These are phyloP conservation scores for Xylariaceae sp. DNA, from an alignment of 2,329 filamentous ascomycete genomes.

Conservation along the genomic window DNA sequence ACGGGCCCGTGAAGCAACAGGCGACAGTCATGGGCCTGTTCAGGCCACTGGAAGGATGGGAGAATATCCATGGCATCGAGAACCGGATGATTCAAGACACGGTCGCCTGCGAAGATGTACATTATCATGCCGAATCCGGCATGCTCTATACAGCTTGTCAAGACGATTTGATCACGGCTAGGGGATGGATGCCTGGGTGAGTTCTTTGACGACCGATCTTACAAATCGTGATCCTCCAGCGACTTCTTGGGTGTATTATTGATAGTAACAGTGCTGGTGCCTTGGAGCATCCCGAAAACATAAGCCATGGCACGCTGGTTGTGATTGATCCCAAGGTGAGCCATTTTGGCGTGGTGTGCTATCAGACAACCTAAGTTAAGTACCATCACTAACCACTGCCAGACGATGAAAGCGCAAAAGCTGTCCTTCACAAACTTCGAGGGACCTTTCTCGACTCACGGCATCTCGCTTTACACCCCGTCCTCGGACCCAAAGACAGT, in stretches of 20 bases:
- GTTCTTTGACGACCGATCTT: conserved; percentile 1
- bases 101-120: conserved; percentile 55
- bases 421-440: conserved; percentile 48
- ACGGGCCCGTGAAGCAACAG: conserved; percentile 13
- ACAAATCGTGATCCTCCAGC: neutral
- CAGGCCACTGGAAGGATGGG: conserved; percentile 10
- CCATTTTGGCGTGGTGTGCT: conserved; percentile 3
- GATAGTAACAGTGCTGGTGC: conserved; percentile 10
- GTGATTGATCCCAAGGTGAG: conserved; percentile 50
- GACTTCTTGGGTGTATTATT: neutral
- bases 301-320: conserved; percentile 41
- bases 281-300: conserved; percentile 31
- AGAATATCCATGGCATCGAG: conserved; percentile 19
- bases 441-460: conserved; percentile 53
- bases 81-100: conserved; percentile 43
- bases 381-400: neutral
- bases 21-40: conserved; percentile 12
- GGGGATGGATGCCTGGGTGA: conserved; percentile 23
- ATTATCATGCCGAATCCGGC: conserved; percentile 45
- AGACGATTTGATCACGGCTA: conserved; percentile 25
- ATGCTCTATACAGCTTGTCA: conserved; percentile 55
- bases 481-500: conserved; percentile 41
- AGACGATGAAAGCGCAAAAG: conserved; percentile 42
- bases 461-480: conserved; percentile 50
- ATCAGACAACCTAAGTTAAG: neutral